These are phyloP conservation scores for Pleurotus citrinopileatus DNA, from an alignment of 768 basidiomycete species.

Conservation along the genomic window DNA sequence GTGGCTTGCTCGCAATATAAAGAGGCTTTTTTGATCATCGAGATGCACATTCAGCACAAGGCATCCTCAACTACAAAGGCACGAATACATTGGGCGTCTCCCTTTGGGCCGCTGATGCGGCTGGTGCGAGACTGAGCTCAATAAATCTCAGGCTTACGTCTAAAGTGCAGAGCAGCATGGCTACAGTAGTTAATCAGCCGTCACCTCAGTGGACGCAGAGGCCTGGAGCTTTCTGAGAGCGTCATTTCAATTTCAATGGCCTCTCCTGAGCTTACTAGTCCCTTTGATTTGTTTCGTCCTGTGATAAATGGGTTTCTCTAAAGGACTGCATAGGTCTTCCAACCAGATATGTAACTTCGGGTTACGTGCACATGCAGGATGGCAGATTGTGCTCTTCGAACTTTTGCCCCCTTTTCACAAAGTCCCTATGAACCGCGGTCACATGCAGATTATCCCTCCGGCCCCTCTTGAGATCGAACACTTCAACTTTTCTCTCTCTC, in stretches of 20 bases:
- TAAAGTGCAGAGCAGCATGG: slow-evolving; percentile 34
- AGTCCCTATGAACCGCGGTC: no score
- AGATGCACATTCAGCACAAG: slow-evolving; percentile 33
- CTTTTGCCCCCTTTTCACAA: no score
- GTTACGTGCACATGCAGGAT: no score
- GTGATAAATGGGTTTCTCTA: no score
- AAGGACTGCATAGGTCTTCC: no score
- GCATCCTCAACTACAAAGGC: slow-evolving; percentile 47
- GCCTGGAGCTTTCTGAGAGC: slow-evolving; percentile 26
- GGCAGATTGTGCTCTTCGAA: no score
- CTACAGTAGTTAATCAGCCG: slow-evolving; percentile 31
- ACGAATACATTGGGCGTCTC: slow-evolving; percentile 45
- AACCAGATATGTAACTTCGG: no score
- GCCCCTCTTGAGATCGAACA: no score
- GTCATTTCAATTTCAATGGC: not conserved
- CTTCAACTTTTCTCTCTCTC: no score
- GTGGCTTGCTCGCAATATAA: slow-evolving; percentile 15
- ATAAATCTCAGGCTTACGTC: slow-evolving; percentile 35
- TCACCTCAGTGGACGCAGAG: slow-evolving; percentile 29
- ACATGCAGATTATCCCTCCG: no score
- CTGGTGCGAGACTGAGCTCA: slow-evolving; percentile 40
- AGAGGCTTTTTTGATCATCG: not conserved
- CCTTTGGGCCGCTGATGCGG: slow-evolving; percentile 38
- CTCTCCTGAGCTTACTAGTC: no score
- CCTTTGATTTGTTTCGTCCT: no score